These are phyloP conservation scores for Trichoderma orchidacearum DNA, from an alignment of 495 filamentous ascomycete genomes.

Conservation along the genomic window DNA sequence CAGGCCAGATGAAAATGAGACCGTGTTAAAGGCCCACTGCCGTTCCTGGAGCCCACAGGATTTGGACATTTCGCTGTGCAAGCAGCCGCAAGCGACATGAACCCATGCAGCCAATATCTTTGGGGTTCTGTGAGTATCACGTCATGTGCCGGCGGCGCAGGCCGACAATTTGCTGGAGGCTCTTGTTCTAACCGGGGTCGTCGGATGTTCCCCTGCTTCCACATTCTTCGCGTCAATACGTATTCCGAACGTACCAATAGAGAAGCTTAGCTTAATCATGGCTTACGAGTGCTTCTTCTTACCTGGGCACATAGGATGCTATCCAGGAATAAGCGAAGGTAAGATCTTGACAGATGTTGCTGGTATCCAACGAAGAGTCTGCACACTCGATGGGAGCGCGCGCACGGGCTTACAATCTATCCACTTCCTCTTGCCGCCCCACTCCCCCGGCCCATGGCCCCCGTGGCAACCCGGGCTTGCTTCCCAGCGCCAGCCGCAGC, in stretches of 20 bases:
- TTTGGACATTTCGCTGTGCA: no score
- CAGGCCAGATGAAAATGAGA: no score
- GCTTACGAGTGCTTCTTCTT: neutral
- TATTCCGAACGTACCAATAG: neutral
- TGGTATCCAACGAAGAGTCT: neutral
- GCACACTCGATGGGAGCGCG: neutral
- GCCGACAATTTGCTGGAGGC: neutral
- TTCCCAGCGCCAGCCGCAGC: slow-evolving; percentile 1
- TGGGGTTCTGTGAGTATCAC: neutral
- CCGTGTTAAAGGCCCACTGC: no score
- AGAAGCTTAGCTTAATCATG: neutral
- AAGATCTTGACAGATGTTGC: neutral
- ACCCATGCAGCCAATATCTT: neutral
- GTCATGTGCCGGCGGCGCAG: neutral
- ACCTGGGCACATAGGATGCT: neutral
- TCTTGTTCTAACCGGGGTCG: neutral
- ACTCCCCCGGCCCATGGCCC: neutral
- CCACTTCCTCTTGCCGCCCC: neutral
- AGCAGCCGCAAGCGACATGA: no score
- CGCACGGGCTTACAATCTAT: neutral
- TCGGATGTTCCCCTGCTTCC: neutral
- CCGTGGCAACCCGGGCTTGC: neutral
- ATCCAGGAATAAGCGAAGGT: neutral
- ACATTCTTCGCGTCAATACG: neutral
- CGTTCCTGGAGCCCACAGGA: no score